Base-by-base conservation (phyloP, 805 yeast genomes). In the Candida ulmi region DNA sequence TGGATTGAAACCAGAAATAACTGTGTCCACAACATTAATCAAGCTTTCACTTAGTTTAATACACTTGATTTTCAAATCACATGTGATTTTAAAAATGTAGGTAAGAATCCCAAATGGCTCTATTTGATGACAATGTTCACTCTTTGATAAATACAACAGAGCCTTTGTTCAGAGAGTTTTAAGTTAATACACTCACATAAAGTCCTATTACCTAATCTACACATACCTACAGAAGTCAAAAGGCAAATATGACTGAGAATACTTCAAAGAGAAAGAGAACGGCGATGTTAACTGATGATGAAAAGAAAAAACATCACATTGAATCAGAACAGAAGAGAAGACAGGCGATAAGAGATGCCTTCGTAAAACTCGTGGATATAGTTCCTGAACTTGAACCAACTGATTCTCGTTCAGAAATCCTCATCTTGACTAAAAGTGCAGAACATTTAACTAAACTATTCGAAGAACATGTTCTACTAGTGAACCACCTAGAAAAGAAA, bases 291-390 rank as follows among this genome's bases (percentile, higher is more conserved):
- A 51, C 63, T 1, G 61, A 60, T 2, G 66, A 59, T 29, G 62
- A 65, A 40, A 61, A 58, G 46, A 51, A 80, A 78, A 81, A 80
- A 5, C 85, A 82, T 48, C 95, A 85, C 53, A 83, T 86, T 8
- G 85, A 85, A 5, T 81, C 90, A 0, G 98, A 90, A 57, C 90
- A 88, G 57, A 84, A 83, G 54, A 69, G 98, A 51, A 69, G 98
- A 45, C 87, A 81, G 47, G 87, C 90, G 31, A 87, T 91, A 17
- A 68, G 97, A 33, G 74, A 80, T 9, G 90, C 88, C 9, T 90
- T 87, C 54, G 95, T 85, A 51, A 74, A 72, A 40, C 68, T 90
- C 17, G 90, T 88, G 0, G 68, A 72, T 1, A 58, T 86, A 8
- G 88, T 93, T 1, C 97, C 97, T 0, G 78, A 74, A 8, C 64